phyloP scores from a whole-genome alignment of 805 yeast genomes.

The Jamesozyma gamospora region DNA sequence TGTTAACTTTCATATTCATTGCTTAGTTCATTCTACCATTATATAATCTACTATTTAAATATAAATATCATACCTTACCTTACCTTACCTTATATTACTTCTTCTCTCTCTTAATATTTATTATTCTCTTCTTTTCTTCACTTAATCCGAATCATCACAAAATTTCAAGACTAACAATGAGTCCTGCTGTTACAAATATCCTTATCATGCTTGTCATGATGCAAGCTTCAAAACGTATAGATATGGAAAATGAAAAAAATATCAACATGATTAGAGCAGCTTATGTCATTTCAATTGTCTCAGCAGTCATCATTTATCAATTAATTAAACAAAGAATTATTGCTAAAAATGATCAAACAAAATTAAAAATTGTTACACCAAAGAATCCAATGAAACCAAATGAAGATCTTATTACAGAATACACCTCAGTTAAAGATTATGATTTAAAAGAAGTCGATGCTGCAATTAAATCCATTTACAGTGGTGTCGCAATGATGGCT shows the following conservation, averaged over 20 bases:
- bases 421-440: slow-evolving; percentile 88
- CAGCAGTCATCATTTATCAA: slow-evolving; percentile 59
- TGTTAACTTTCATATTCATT: too few species aligned
- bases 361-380: slow-evolving; percentile 80
- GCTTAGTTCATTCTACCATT: too few species aligned
- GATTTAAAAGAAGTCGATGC: slow-evolving; percentile 77
- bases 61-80: too few species aligned
- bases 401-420: slow-evolving; percentile 77
- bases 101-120: too few species aligned
- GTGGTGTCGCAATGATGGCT: slow-evolving; percentile 93
- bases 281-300: slow-evolving; percentile 54
- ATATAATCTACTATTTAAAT: too few species aligned
- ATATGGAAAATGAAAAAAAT: slow-evolving; percentile 73
- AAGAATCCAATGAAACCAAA: slow-evolving; percentile 65
- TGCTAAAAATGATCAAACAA: slow-evolving; percentile 80
- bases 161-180: too few species aligned
- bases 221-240: slow-evolving; percentile 86
- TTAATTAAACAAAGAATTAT: slow-evolving; percentile 50
- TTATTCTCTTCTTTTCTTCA: neutral
- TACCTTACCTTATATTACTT: too few species aligned
- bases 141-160: neutral
- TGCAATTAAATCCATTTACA: slow-evolving; percentile 73
- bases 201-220: slow-evolving; percentile 90
- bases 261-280: slow-evolving; percentile 67
- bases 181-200: slow-evolving; percentile 80